Conservation (phyloP, 1,139 yeast genomes). For the Magnusiomyces paraingens region DNA sequence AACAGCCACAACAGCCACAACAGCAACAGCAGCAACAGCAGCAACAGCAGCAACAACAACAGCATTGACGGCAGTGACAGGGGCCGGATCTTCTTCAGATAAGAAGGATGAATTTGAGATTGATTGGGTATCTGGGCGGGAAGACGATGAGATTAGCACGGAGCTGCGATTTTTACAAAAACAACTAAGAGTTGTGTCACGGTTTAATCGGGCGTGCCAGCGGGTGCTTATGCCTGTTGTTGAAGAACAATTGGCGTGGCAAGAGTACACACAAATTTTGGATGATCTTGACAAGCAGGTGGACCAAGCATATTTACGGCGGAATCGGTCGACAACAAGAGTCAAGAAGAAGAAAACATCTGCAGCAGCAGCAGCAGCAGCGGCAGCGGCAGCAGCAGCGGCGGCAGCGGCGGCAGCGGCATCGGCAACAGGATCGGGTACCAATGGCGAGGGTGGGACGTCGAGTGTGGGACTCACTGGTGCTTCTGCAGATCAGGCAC, state of each 20-base stretch:
- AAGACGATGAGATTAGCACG: slow-evolving; percentile 90
- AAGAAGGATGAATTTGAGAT: slow-evolving; percentile 37
- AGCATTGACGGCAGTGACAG: background rate
- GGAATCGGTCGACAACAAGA: slow-evolving; percentile 76
- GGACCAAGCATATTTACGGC: slow-evolving; percentile 84
- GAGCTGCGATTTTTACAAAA: slow-evolving; percentile 72
- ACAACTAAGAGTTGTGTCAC: slow-evolving; percentile 56
- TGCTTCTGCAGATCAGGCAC: slow-evolving; percentile 37
- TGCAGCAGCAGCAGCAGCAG: background rate
- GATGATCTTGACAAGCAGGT: slow-evolving; percentile 95
- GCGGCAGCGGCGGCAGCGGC: background rate
- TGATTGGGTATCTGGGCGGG: slow-evolving; percentile 76
- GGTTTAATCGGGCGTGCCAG: slow-evolving; percentile 62
- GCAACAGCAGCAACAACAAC: background rate
- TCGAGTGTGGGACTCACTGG: background rate
- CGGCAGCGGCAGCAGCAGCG: background rate
- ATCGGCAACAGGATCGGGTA: background rate
- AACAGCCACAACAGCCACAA: background rate
- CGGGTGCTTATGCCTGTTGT: slow-evolving; percentile 60
- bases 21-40: background rate
- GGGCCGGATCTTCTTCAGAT: background rate
- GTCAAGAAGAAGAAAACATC: slow-evolving; percentile 52
- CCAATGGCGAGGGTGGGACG: slow-evolving; percentile 6
- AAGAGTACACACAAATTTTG: slow-evolving; percentile 80
- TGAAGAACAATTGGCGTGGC: slow-evolving; percentile 93